Base-by-base conservation (phyloP, 306 rosid species). In the Cucumis hystrix region DNA sequence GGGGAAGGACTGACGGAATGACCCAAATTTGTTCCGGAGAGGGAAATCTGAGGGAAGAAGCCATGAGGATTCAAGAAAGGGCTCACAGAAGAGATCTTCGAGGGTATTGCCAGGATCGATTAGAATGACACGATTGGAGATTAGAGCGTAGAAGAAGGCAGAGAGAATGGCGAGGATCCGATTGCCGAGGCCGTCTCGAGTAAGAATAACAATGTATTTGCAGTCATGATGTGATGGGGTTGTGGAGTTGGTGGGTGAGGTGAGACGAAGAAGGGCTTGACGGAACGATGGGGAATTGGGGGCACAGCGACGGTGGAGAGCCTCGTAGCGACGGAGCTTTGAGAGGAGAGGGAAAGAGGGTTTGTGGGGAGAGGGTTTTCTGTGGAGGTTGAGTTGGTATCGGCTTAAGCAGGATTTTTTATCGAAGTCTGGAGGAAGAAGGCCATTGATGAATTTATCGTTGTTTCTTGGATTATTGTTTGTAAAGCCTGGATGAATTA, bases 161-260 rank as follows among this genome's bases (percentile, higher is more conserved):
- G 80, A 77, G 21, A 66, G 7, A 5, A 77, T 20, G 10, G 80
- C 61, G 2, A 77, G 62, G 25, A 77, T 77, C 1, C 80, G 25
- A 18, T 77, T 77, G 37, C 80, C 80, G n/a, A 77, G 74, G 18
- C 80, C 80, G 21, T 77, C 80, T 20, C 80, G 61, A 13, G 74
- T 77, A 2, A 64, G 4, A 21, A 77, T 0, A 3, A 77, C 62
- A 3, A 14, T 5, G 21, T 77, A 77, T 49, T 64, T 77, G 80
- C 80, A 77, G 5, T 60, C 57, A 1, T 63, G 23, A 1, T 63
- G 23, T 2, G 69, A 2, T 0, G 64, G 8, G 7, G 74, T 7
- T 41, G 74, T 47, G 74, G 39, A 63, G 55, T 77, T 77, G 10
- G 30, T 43, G 55, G 74, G 37, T 39, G 59, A 51, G 12, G 20